phyloP scores from a whole-genome alignment of 148 eudicot genomes.

The Dysphania ambrosioides region DNA sequence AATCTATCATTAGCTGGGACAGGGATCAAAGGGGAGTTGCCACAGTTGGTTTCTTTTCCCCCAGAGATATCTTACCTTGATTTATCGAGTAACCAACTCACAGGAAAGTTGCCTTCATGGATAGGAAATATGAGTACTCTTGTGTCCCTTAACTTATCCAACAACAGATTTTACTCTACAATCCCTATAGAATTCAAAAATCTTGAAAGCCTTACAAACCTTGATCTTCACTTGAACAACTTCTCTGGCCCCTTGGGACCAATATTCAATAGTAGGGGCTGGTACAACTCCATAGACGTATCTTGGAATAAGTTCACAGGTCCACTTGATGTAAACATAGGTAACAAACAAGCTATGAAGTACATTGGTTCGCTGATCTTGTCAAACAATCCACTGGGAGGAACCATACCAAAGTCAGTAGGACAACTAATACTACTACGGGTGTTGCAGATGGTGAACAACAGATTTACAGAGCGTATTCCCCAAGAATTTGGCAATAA shows the following conservation, averaged over 20 bases:
- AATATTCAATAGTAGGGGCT: slow-evolving; percentile 41
- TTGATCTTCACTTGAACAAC: slow-evolving; percentile 67
- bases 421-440: slow-evolving; percentile 42
- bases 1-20: slow-evolving; percentile 42
- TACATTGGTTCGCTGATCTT: slow-evolving; percentile 41
- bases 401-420: slow-evolving; percentile 51
- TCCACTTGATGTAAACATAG: slow-evolving; percentile 39
- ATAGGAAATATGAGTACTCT: slow-evolving; percentile 66
- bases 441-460: slow-evolving; percentile 35
- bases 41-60: slow-evolving; percentile 33
- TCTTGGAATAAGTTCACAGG: slow-evolving; percentile 55
- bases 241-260: slow-evolving; percentile 40
- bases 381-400: slow-evolving; percentile 55
- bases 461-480: slow-evolving; percentile 38
- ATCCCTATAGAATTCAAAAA: slow-evolving; percentile 48
- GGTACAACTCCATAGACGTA: slow-evolving; percentile 53
- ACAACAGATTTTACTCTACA: slow-evolving; percentile 43
- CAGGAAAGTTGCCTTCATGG: slow-evolving; percentile 63
- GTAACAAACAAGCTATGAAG: slow-evolving; percentile 33
- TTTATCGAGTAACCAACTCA: slow-evolving; percentile 53
- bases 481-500: no score
- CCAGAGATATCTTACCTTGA: slow-evolving; percentile 44
- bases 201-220: slow-evolving; percentile 31
- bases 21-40: slow-evolving; percentile 52
- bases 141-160: slow-evolving; percentile 52